phyloP scores from a whole-genome alignment of 768 basidiomycete species.

The Tulasnella sp. region DNA sequence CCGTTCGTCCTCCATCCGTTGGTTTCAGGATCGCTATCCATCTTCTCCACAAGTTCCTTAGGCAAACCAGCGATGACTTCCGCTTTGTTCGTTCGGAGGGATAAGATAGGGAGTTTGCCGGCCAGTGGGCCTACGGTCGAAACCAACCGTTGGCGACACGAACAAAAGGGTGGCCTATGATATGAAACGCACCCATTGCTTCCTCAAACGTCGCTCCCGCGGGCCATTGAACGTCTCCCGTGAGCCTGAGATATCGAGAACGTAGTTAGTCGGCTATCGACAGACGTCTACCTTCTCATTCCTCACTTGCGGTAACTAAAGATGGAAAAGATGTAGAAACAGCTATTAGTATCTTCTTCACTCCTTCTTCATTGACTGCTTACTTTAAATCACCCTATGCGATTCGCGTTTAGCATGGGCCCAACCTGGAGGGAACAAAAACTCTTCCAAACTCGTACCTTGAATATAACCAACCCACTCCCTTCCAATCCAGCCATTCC shows the following conservation, averaged over 20 bases:
- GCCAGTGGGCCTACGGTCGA: slow-evolving; percentile 61
- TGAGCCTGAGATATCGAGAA: slow-evolving; percentile 52
- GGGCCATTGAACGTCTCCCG: slow-evolving; percentile 87
- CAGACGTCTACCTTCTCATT: neutral
- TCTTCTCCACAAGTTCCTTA: slow-evolving; percentile 58
- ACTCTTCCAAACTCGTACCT: slow-evolving; percentile 46
- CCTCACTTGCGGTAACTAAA: slow-evolving; percentile 77
- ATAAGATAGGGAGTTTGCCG: slow-evolving; percentile 74
- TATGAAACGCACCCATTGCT: slow-evolving; percentile 59
- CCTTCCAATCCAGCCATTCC: slow-evolving; percentile 47
- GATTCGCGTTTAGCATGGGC: neutral
- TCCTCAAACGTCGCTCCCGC: slow-evolving; percentile 66
- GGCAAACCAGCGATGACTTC: slow-evolving; percentile 85
- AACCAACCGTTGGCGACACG: neutral
- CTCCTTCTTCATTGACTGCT: slow-evolving; percentile 35
- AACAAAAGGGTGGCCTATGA: slow-evolving; percentile 12
- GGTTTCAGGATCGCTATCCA: slow-evolving; percentile 57
- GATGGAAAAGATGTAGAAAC: neutral
- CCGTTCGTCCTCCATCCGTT: slow-evolving; percentile 74
- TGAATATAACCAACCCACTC: slow-evolving; percentile 76
- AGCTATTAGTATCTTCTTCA: neutral
- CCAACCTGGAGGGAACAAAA: neutral
- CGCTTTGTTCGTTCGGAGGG: slow-evolving; percentile 90
- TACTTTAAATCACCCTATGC: slow-evolving; percentile 84
- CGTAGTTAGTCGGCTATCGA: neutral